phyloP scores from a whole-genome alignment of 345 rosid species.

The Hevea brasiliensis region DNA sequence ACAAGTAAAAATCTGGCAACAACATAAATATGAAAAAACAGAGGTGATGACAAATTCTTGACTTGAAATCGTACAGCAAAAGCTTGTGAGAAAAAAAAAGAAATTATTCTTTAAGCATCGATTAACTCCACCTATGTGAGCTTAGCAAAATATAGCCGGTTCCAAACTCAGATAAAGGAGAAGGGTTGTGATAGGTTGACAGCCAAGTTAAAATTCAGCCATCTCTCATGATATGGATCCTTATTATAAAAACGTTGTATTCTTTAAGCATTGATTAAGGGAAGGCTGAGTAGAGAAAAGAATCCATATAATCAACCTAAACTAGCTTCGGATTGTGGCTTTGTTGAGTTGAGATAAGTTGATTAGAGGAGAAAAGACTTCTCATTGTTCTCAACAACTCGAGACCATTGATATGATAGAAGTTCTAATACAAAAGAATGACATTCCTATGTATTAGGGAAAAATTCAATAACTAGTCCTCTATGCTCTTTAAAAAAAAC shows the following conservation, averaged over 20 bases:
- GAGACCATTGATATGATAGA: not conserved
- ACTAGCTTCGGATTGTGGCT: not conserved
- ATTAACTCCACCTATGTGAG: no score
- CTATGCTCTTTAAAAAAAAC: not conserved
- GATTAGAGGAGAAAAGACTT: not conserved
- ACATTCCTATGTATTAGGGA: not conserved
- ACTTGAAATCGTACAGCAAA: not conserved
- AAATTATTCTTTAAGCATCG: not conserved
- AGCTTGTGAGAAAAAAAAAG: not conserved
- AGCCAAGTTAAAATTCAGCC: no score
- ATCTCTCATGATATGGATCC: no score
- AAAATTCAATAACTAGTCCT: not conserved
- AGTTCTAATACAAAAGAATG: not conserved
- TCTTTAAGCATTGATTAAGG: not conserved
- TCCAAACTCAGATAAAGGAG: no score
- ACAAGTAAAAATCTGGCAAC: conserved; percentile 1
- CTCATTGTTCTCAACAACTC: not conserved
- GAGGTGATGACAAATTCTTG: not conserved
- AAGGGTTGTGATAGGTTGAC: no score
- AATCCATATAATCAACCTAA: not conserved
- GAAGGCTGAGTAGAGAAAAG: not conserved
- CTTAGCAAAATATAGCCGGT: no score
- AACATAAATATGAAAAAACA: not conserved
- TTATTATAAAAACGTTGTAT: no score
- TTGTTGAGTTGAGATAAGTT: not conserved